Base-by-base conservation (phyloP, 1,139 yeast species). In the Candida sp. region DNA sequence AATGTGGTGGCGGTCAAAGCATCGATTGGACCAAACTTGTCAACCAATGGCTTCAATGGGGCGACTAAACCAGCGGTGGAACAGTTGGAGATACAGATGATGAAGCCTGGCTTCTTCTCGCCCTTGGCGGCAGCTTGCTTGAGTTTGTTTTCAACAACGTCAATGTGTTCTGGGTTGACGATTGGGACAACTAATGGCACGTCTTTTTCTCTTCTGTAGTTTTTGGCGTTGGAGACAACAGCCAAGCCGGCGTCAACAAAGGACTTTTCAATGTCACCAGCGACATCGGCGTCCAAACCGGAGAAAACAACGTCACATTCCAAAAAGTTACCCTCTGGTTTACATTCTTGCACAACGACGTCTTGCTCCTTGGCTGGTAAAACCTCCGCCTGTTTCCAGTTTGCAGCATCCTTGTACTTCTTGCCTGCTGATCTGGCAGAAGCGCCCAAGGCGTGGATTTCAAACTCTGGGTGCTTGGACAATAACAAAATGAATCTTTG, bases 61-160 rank as follows among this genome's bases (percentile, higher is more conserved):
- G 98, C 98, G 37, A 94, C 99, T 56, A 94, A 80, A 47, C 98
- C 98, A 9, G 98, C 99, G 44, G 99, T 94, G 43, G 98, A 92
- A 75, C 99, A 94, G 79, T 94, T 94, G 53, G 98, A 93, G 66
- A 94, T 94, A 76, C 99, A 94, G 47, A 94, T 86, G 62, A 91
- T 88, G 72, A 83, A 90, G 40, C 99, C 99, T 48, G 86, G 85
- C 62, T 78, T 84, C 62, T 71, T 66, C 60, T 75, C 73, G 46
- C 86, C 86, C 12, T 75, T 74, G 9, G 80, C 77, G 61, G 75
- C 73, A 45, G 89, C 86, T 49, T 72, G 78, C 25, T 70, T 72
- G 32, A 86, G 76, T 63, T 83, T 84, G 52, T 81, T 74, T 63
- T 84, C 88, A 52, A 93, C 82, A 51, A 94, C 83, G 38, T 85